Conservation (phyloP, 148 eudicot genomes). For the Dysphania ambrosioides region DNA sequence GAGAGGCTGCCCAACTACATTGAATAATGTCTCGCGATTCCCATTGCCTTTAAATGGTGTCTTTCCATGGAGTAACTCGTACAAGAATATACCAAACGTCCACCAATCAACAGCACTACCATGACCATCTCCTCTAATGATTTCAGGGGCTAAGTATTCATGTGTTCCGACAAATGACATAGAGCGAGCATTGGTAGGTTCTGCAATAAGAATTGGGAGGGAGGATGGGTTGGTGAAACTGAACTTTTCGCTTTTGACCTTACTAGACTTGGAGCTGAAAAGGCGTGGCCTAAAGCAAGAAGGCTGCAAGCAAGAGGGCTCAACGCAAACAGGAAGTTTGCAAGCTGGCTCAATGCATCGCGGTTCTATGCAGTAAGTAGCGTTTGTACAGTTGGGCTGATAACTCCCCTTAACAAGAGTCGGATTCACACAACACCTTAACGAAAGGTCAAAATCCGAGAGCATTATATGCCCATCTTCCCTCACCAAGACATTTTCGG, state of each 20-base stretch:
- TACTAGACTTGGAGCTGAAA: constrained; percentile 46
- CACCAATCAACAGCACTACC: constrained; percentile 95
- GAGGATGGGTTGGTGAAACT: constrained; percentile 34
- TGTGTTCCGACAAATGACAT: constrained; percentile 90
- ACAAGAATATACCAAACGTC: constrained; percentile 82
- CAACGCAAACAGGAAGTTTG: constrained; percentile 55
- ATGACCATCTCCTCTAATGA: constrained; percentile 82
- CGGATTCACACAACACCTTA: constrained; percentile 62
- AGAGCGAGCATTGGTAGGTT: constrained; percentile 72
- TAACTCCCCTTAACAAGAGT: constrained; percentile 51
- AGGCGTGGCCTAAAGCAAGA: constrained; percentile 62
- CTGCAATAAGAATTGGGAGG: constrained; percentile 61
- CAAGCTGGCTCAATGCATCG: constrained; percentile 59
- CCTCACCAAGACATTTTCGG: constrained; percentile 76
- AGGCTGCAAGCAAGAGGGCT: constrained; percentile 69
- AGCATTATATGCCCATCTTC: constrained; percentile 92
- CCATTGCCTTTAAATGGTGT: constrained; percentile 82
- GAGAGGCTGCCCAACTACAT: constrained; percentile 66
- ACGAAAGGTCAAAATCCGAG: constrained; percentile 74
- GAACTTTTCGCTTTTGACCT: constrained; percentile 30
- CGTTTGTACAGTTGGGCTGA: constrained; percentile 41
- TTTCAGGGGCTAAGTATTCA: constrained; percentile 76
- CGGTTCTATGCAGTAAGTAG: constrained; percentile 65
- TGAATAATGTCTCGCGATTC: constrained; percentile 69
- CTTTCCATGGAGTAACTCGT: constrained; percentile 64